A percentile compares a stretch with the other conserved stretches of the same genome.
Conservation (phyloP, 169 alveolate species). For the Toxoplasma gondii region DNA sequence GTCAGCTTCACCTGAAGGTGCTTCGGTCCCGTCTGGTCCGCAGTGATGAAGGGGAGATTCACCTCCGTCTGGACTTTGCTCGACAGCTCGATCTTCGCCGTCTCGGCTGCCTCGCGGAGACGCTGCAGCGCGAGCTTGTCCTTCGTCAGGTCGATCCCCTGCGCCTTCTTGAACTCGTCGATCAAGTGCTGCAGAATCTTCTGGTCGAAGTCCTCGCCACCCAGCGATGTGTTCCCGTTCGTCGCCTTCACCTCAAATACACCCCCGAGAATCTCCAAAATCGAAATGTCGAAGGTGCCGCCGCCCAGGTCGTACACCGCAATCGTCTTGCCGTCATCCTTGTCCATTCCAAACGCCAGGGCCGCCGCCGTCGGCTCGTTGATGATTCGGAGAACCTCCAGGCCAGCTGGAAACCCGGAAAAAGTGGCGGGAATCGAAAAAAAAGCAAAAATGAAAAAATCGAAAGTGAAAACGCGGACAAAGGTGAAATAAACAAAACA, state of each 20-base stretch:
- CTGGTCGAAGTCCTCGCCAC: slow-evolving; percentile 99
- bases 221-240: slow-evolving; percentile 98
- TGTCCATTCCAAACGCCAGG: slow-evolving; percentile 98
- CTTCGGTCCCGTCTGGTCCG: slow-evolving; percentile 98
- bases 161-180: slow-evolving; percentile 94
- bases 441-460: not conserved
- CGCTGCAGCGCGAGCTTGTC: slow-evolving; percentile 97
- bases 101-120: slow-evolving; percentile 98
- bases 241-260: slow-evolving; percentile 99
- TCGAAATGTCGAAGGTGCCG: slow-evolving; percentile 98
- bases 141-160: slow-evolving; percentile 95
- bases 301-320: slow-evolving; percentile 95
- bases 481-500: not conserved
- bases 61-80: slow-evolving; percentile 94
- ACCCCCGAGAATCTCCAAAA: slow-evolving; percentile 97
- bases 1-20: slow-evolving; percentile 94
- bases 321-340: slow-evolving; percentile 91
- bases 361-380: slow-evolving; percentile 99
- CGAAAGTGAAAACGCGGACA: too few species aligned
- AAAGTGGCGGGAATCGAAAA: too few species aligned
- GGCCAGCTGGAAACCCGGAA: slow-evolving; percentile 89
- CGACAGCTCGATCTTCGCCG: slow-evolving; percentile 97
- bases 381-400: slow-evolving; percentile 96
- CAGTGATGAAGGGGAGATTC: slow-evolving; percentile 98
- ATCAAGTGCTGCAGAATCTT: slow-evolving; percentile 91